Conservation (phyloP, 139 green algal species). For the Parachlorella kessleri region DNA sequence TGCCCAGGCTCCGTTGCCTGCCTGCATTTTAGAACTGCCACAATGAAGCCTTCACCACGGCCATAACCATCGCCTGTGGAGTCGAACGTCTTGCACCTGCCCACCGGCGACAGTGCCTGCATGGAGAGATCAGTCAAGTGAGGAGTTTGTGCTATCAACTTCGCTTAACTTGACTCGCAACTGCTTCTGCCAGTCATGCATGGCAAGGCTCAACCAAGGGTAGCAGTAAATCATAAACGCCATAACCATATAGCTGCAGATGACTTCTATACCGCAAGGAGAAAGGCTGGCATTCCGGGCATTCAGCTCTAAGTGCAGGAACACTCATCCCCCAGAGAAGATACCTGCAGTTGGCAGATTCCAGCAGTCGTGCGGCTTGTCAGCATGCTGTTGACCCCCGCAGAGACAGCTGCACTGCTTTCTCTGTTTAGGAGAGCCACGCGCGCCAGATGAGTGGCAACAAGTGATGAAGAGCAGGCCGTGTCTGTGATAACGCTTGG, state of each 20-base stretch:
- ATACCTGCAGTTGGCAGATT: conserved; percentile 15
- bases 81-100: conserved; percentile 68
- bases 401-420: conserved; percentile 6
- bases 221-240: too few relatives aligned
- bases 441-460: conserved; percentile 41
- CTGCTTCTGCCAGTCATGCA: too few relatives aligned
- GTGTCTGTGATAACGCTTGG: conserved; percentile 58
- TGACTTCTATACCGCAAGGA: not conserved
- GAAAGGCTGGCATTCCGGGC: too few relatives aligned
- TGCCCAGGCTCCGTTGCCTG: too few relatives aligned
- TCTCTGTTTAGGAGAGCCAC: conserved; percentile 13
- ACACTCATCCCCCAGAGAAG: too few relatives aligned
- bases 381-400: conserved; percentile 41
- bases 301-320: too few relatives aligned
- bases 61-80: conserved; percentile 62
- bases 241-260: too few relatives aligned
- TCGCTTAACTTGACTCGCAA: too few relatives aligned
- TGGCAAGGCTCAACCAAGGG: conserved; percentile 41
- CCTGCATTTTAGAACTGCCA: not conserved
- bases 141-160: too few relatives aligned
- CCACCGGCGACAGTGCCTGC: conserved; percentile 38
- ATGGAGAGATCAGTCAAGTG: not conserved
- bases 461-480: conserved; percentile 65
- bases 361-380: conserved; percentile 18
- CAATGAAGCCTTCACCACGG: conserved; percentile 38